Percentiles rank a stretch among this genome's conserved stretches.
These are phyloP conservation scores for Taiozyma sp. DNA, from an alignment of 1,139 yeast genomes.

Conservation along the genomic window DNA sequence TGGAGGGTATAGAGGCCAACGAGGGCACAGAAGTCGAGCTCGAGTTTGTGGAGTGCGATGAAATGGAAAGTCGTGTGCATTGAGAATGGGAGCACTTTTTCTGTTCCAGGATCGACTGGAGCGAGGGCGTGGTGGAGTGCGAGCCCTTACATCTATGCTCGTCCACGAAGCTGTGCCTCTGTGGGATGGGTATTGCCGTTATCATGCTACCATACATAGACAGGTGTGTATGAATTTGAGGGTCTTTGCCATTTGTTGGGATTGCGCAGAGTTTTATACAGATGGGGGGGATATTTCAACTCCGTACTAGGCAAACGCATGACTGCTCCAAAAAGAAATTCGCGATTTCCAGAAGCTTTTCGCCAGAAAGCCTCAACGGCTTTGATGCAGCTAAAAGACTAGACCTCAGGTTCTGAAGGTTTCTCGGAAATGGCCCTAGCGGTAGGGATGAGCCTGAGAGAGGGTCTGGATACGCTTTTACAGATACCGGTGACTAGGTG, in stretches of 20 bases:
- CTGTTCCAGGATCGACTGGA: constrained; percentile 21
- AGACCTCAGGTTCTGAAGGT: too few species aligned
- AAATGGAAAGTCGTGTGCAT: background rate
- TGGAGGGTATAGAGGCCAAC: constrained; percentile 4
- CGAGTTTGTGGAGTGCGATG: constrained; percentile 5
- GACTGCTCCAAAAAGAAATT: background rate
- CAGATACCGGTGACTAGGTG: too few species aligned
- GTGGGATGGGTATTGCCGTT: constrained; percentile 21
- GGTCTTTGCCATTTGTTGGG: background rate
- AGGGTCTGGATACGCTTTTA: too few species aligned
- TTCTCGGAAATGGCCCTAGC: too few species aligned
- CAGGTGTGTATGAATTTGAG: too few species aligned
- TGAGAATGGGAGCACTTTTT: constrained; percentile 11
- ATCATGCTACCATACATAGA: background rate
- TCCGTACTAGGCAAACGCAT: background rate
- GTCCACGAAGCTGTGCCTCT: background rate
- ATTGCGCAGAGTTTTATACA: background rate
- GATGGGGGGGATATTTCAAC: background rate
- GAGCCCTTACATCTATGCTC: background rate
- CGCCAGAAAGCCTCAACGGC: background rate
- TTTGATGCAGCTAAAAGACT: background rate
- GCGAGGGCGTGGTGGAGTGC: constrained; percentile 20
- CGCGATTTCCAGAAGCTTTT: background rate
- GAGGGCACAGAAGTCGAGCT: constrained; percentile 8
- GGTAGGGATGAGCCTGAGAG: too few species aligned